phyloP scores from a whole-genome alignment of 768 basidiomycete species.

The Leucogyrophana mollusca region DNA sequence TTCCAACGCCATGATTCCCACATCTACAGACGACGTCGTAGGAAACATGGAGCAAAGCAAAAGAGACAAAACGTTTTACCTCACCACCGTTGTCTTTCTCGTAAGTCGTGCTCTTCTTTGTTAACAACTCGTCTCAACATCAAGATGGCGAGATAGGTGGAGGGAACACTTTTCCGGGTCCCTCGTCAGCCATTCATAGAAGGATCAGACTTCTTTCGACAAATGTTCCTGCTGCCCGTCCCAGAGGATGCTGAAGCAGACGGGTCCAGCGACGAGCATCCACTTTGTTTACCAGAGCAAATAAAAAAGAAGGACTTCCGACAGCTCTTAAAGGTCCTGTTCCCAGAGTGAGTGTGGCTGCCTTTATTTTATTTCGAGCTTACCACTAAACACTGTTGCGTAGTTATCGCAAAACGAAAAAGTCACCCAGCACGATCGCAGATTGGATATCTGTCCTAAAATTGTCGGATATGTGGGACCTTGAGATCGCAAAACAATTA shows the following conservation, averaged over 20 bases:
- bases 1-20: too few relatives aligned
- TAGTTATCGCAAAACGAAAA: too few relatives aligned
- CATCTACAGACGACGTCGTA: too few relatives aligned
- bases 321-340: neutral
- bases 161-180: neutral
- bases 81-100: too few relatives aligned
- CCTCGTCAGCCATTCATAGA: neutral
- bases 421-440: too few relatives aligned
- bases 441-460: conserved; percentile 40
- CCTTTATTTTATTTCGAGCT: too few relatives aligned
- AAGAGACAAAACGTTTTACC: too few relatives aligned
- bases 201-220: neutral
- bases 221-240: neutral
- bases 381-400: neutral
- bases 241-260: neutral
- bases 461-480: conserved; percentile 38
- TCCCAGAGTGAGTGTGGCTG: neutral
- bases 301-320: neutral
- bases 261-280: neutral
- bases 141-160: too few relatives aligned
- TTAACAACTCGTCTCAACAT: too few relatives aligned
- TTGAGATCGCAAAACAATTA: conserved; percentile 24
- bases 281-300: neutral
- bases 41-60: too few relatives aligned
- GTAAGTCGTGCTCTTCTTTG: too few relatives aligned